These are phyloP conservation scores for Nymphaea colorata DNA, from an alignment of 164 flowering plant genomes.

Conservation along the genomic window DNA sequence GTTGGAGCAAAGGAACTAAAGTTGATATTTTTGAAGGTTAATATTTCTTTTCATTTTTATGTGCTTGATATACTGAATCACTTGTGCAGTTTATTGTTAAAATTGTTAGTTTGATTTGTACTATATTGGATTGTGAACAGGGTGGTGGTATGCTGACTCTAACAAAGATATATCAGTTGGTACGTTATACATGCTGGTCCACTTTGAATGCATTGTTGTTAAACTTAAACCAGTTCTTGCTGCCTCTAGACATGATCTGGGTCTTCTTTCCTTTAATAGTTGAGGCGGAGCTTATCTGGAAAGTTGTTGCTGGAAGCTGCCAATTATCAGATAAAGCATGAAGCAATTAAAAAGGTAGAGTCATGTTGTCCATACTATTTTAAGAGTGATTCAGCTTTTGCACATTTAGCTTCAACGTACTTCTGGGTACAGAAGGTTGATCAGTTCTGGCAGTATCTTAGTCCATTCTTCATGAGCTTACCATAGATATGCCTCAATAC, in stretches of 20 bases:
- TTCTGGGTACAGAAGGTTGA: no score
- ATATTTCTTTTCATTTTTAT: constrained; percentile 2
- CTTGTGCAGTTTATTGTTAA: background rate
- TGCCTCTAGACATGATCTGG: constrained; percentile 1
- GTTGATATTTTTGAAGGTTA: constrained; percentile 58
- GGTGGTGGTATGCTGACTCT: constrained; percentile 66
- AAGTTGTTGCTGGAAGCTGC: constrained; percentile 75
- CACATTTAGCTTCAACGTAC: background rate
- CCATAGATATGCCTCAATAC: no score
- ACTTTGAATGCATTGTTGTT: background rate
- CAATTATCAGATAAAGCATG: constrained; percentile 64
- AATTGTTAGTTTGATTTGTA: background rate
- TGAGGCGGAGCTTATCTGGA: constrained; percentile 57
- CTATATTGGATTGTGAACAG: constrained; percentile 15
- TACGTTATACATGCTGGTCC: constrained; percentile 12
- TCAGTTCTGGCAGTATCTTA: no score
- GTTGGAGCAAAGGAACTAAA: constrained; percentile 43
- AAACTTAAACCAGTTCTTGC: no score
- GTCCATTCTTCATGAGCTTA: no score
- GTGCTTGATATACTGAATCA: background rate
- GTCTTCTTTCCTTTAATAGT: constrained; percentile 24
- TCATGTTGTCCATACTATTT: background rate
- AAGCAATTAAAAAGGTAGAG: constrained; percentile 52
- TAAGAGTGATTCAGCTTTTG: background rate
- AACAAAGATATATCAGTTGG: constrained; percentile 56